Base-by-base conservation (phyloP, 2,329 filamentous ascomycete species). In the Penicillium sp. region DNA sequence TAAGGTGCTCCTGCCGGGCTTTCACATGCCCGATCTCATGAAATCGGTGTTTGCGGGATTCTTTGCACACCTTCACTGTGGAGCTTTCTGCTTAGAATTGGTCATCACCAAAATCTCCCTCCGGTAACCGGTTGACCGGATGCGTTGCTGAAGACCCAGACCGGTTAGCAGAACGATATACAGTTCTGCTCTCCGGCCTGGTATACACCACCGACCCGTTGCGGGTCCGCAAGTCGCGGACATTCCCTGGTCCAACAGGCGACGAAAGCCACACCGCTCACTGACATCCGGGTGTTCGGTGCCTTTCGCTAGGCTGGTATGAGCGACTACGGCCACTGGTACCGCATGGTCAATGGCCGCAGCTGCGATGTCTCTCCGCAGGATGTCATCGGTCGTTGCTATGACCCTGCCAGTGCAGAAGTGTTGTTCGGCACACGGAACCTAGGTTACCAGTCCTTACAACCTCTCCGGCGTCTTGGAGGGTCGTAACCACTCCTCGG, bases 91-190 rank as follows among this genome's bases (percentile, higher is more conserved):
- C n/a, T n/a, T n/a, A n/a, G n/a, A n/a, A n/a, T 63, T 84, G 58
- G 65, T 77, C 12, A 73, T 84, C 45, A 75, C 75, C 1, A 72
- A 74, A 0, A 81, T 84, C 46, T 71, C 73, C 11, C 63, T 83
- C n/a, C n/a, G n/a, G n/a, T n/a, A n/a, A n/a, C 0, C 70, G 74
- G 12, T 68, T 82, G 27, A 65, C 69, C 2, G 69, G 76, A 8
- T 72, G 82, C 18, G 72, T 77, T 38, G 65, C 73, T 0, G 75
- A 76, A 8, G 71, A 77, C 29, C 72, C 75, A 9, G 69, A 70
- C 0, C 61, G 72, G 2, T 72, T 80, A 0, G 70, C 71, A 8
- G 74, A 78, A 39, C 70, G 72, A 19, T 74, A 72, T 4, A 65
- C 68, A 9, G 64, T n/a, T n/a, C n/a, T n/a, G n/a, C n/a, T n/a